Percentiles rank a stretch among this genome's conserved stretches.
Evolutionary conservation across 1,284 basidiomycete genomes (phyloP).

Genomic region (Microstroma glucosiphilum): DNA sequence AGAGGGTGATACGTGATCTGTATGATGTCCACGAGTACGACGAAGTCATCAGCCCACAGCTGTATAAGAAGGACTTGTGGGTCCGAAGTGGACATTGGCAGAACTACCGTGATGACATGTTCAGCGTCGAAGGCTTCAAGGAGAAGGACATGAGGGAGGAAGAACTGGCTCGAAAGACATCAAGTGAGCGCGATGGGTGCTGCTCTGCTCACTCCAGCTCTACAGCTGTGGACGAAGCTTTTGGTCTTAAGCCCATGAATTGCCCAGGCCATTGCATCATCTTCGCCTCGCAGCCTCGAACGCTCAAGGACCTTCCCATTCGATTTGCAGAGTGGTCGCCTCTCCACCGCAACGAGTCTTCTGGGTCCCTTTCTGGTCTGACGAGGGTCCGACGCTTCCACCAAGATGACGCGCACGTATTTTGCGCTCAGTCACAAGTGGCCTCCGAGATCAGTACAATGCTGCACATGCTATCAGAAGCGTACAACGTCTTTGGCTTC

Average conservation of each 20-base stretch:
- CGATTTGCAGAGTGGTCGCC: conserved; percentile 46
- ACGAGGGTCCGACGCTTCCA: conserved; percentile 45
- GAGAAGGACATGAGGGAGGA: conserved; percentile 22
- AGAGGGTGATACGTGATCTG: conserved; percentile 46
- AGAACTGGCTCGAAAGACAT: neutral
- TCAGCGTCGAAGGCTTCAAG: conserved; percentile 41
- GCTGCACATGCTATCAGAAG: conserved; percentile 45
- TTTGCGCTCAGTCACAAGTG: conserved; percentile 42
- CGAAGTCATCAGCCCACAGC: conserved; percentile 47
- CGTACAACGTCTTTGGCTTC: conserved; percentile 47
- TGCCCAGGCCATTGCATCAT: conserved; percentile 47
- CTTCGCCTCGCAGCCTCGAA: conserved; percentile 34
- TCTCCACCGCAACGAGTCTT: conserved; percentile 43
- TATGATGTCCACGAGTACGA: conserved; percentile 47
- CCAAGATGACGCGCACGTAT: conserved; percentile 50
- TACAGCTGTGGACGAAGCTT: conserved; percentile 19
- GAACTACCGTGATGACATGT: conserved; percentile 51
- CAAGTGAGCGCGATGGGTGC: conserved; percentile 3
- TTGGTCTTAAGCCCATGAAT: conserved; percentile 50
- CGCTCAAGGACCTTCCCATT: conserved; percentile 43
- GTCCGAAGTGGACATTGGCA: conserved; percentile 48
- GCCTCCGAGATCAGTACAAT: conserved; percentile 17
- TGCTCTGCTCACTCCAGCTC: conserved; percentile 17
- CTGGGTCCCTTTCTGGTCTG: conserved; percentile 39
- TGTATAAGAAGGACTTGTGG: conserved; percentile 44